Evolutionary conservation across 768 basidiomycete species (phyloP).

Genomic region (Mycena albidolilacea): DNA sequence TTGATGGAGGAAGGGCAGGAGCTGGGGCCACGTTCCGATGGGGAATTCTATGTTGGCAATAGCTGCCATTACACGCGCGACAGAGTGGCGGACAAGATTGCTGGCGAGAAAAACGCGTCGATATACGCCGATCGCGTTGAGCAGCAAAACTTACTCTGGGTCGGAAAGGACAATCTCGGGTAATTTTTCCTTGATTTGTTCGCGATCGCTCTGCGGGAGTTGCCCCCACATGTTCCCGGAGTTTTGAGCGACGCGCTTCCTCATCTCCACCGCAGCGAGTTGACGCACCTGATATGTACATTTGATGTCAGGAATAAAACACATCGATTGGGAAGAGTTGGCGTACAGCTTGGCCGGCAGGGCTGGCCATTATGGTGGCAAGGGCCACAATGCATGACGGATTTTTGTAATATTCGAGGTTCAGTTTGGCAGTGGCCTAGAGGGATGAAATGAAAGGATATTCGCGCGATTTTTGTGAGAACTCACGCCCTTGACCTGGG

Average conservation of each 20-base stretch:
- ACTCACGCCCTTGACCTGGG: slow-evolving; percentile 89
- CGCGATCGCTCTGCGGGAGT: slow-evolving; percentile 75
- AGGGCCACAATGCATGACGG: slow-evolving; percentile 93
- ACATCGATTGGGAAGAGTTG: slow-evolving; percentile 17
- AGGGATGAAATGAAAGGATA: slow-evolving; percentile 26
- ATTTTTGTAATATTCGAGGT: slow-evolving; percentile 94
- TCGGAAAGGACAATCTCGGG: slow-evolving; percentile 86
- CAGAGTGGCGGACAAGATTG: slow-evolving; percentile 91
- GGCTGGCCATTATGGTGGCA: slow-evolving; percentile 87
- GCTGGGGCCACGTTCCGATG: slow-evolving; percentile 83
- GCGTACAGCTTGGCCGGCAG: slow-evolving; percentile 82
- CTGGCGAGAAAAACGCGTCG: slow-evolving; percentile 58
- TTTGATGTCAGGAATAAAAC: slow-evolving; percentile 28
- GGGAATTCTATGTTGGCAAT: slow-evolving; percentile 93
- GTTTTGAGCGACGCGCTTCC: slow-evolving; percentile 89
- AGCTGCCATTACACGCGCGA: slow-evolving; percentile 92
- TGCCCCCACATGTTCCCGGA: slow-evolving; percentile 88
- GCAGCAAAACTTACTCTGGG: slow-evolving; percentile 69
- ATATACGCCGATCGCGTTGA: slow-evolving; percentile 27
- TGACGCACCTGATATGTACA: slow-evolving; percentile 84
- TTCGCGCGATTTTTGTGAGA: slow-evolving; percentile 29
- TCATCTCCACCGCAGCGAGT: slow-evolving; percentile 95
- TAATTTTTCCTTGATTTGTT: slow-evolving; percentile 88
- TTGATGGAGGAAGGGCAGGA: slow-evolving; percentile 89
- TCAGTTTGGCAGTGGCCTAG: slow-evolving; percentile 92